Percentiles rank a stretch among this genome's conserved stretches.
Conservation (phyloP, 2,329 filamentous ascomycete genomes). For the Ciborinia camelliae region DNA sequence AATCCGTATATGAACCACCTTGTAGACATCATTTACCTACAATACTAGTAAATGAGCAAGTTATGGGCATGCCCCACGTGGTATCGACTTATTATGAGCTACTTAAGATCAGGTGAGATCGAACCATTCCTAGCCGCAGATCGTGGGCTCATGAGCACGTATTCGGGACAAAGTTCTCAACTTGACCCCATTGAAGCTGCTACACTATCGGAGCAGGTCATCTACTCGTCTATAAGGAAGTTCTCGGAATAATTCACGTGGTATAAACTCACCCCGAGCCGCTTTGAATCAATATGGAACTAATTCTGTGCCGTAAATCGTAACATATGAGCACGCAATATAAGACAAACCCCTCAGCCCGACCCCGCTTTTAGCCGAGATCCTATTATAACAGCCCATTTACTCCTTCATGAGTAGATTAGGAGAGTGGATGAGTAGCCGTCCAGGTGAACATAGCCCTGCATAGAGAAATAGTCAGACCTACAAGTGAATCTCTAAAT, state of each 20-base stretch:
- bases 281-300: neutral
- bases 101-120: too few relatives aligned
- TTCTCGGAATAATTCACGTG: neutral
- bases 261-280: neutral
- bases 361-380: neutral
- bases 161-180: neutral
- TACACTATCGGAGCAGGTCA: neutral
- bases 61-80: neutral
- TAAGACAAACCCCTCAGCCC: neutral
- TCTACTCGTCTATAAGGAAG: neutral
- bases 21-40: neutral
- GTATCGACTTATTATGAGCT: too few relatives aligned
- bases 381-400: neutral
- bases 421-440: neutral
- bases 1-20: neutral
- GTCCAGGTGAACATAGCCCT: neutral
- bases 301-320: neutral
- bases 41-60: neutral
- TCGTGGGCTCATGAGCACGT: neutral
- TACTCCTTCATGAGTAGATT: neutral
- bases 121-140: neutral
- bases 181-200: neutral
- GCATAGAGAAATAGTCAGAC: neutral
- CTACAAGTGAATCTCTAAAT: neutral
- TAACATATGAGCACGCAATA: neutral